Percentiles rank a stretch among this genome's conserved stretches.
phyloP scores from a whole-genome alignment of 2,329 filamentous ascomycete genomes.

The Penicillium sp. region DNA sequence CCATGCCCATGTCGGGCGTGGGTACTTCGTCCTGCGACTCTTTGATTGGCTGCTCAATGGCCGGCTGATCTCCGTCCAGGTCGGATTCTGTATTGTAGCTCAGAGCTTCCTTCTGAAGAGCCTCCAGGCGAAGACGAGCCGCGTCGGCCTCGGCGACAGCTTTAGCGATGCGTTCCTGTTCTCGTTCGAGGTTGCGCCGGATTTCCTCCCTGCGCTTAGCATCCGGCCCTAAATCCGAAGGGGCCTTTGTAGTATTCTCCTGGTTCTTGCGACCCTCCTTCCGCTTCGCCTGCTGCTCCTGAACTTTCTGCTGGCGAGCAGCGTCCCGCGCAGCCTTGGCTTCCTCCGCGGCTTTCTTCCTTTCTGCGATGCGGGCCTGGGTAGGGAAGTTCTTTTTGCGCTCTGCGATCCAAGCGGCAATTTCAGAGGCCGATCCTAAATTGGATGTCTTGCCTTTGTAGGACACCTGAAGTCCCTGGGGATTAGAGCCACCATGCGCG shows the following conservation, averaged over 20 bases:
- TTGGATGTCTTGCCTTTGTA: conserved; percentile 58
- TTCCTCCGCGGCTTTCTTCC: conserved; percentile 66
- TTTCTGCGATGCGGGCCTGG: conserved; percentile 64
- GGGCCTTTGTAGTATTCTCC: conserved; percentile 24
- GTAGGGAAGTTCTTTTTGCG: conserved; percentile 81
- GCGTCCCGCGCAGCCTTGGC: conserved; percentile 52
- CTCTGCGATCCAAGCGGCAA: conserved; percentile 79
- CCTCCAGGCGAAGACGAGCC: conserved; percentile 38
- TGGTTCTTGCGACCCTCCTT: conserved; percentile 24
- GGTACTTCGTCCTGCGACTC: background rate
- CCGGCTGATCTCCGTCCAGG: background rate
- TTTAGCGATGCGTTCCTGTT: conserved; percentile 56
- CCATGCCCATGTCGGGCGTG: no score
- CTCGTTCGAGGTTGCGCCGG: conserved; percentile 60
- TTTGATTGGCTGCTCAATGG: background rate
- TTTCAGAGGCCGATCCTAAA: conserved; percentile 63
- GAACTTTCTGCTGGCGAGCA: conserved; percentile 42
- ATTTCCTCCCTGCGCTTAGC: conserved; percentile 45
- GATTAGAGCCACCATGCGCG: conserved; percentile 27
- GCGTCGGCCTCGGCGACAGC: conserved; percentile 47
- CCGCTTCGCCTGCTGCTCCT: conserved; percentile 32
- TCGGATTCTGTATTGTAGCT: conserved; percentile 5
- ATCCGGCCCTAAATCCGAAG: conserved; percentile 37
- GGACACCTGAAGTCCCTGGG: conserved; percentile 51
- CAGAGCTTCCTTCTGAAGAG: conserved; percentile 28